Conservation (phyloP, 306 rosid genomes). For the Bauhinia variegata region DNA sequence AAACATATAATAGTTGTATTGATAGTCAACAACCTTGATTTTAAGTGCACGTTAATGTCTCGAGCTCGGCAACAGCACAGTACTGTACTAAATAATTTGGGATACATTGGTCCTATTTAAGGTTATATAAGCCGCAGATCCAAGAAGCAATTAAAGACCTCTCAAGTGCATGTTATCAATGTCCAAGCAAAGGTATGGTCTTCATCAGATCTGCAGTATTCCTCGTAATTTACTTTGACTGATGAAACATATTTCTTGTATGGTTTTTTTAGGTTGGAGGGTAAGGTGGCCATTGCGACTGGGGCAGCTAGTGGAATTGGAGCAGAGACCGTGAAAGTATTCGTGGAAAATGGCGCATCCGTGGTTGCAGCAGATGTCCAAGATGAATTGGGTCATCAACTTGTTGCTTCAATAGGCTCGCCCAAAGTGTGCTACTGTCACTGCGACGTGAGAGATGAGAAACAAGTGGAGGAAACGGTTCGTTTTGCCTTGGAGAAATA, state of each 20-base stretch:
- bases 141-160: constrained; percentile 22
- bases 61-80: neutral
- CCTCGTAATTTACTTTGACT: neutral
- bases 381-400: constrained; percentile 59
- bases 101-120: neutral
- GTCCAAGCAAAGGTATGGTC: constrained; percentile 47
- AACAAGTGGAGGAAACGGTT: constrained; percentile 62
- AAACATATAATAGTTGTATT: neutral
- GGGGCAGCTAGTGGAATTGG: constrained; percentile 82
- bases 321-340: constrained; percentile 55
- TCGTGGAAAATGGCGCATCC: constrained; percentile 57
- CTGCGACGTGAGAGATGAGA: constrained; percentile 78
- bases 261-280: constrained; percentile 56
- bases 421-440: constrained; percentile 53
- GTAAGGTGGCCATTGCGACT: constrained; percentile 70
- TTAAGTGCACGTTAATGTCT: neutral
- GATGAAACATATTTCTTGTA: neutral
- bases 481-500: constrained; percentile 50
- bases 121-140: constrained; percentile 27
- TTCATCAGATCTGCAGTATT: neutral
- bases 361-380: constrained; percentile 68
- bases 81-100: neutral
- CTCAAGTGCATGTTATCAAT: constrained; percentile 17
- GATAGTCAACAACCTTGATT: neutral
- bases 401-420: constrained; percentile 51